Base-by-base conservation (phyloP, 306 rosid genomes). In the Canavalia gladiata region DNA sequence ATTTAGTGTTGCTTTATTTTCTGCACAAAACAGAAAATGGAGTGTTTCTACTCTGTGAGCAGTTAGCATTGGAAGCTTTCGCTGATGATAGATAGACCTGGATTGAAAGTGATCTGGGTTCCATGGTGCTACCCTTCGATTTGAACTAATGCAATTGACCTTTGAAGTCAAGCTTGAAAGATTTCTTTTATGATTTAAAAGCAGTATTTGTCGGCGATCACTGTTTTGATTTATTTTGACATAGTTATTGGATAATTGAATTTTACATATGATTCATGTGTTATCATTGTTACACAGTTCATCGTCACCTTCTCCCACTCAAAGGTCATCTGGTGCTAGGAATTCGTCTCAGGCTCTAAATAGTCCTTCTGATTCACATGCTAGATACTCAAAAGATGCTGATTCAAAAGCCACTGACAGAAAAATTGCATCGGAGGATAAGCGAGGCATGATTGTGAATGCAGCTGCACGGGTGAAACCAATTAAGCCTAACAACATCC, bases 311-410 rank as follows among this genome's bases (percentile, higher is more conserved):
- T 79, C 89, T 31, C 55, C 68, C 75, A 80, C 76, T 84, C 97
- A 86, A 77, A 90, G 80, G 83, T 82, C 90, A 56, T 79, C 88
- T 81, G 87, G 86, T 84, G 81, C 89, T 37, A 86, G 90, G 57
- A 89, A 62, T 55, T 77, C 87, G 58, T 88, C 85, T n/a, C 93
- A 80, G 64, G 84, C 75, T 57, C 74, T 42, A 49, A 86, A 87
- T 67, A 88, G 88, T 83, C 85, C 87, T 79, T 77, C 85, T 81
- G 93, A 91, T 84, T 86, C 89, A 51, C 89, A 82, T 65, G 57
- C 59, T 29, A 88, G 87, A 79, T 74, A 63, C 71, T 71, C 68
- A 4, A 87, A 75, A 80, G 92, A 87, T 86, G 76, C 76, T 67
- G 75, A 75, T 62, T 77, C 89, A 58, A 69, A 78, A 64, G 88